A percentile compares a stretch with the other conserved stretches of the same genome.
Conservation (phyloP, 495 filamentous ascomycete species). For the Penicillium steckii region DNA sequence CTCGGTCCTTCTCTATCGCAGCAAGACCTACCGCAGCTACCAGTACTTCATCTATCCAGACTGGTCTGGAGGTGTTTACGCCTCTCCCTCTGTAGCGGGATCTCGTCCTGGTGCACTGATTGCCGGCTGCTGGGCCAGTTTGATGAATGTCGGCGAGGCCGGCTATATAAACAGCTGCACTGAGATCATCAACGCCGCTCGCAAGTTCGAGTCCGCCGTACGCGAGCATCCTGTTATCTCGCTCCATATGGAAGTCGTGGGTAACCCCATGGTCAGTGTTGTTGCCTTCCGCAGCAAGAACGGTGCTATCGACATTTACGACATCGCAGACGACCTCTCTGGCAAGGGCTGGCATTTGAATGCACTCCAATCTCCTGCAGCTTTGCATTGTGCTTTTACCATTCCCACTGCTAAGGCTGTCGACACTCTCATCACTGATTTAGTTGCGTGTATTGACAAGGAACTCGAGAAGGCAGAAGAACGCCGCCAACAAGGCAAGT, state of each 20-base stretch:
- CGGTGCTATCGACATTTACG: conserved; percentile 73
- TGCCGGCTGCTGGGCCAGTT: conserved; percentile 86
- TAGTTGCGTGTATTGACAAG: conserved; percentile 73
- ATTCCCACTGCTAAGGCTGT: conserved; percentile 77
- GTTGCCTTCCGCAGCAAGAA: conserved; percentile 78
- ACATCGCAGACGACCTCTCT: conserved; percentile 82
- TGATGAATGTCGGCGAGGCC: conserved; percentile 85
- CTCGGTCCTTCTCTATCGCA: conserved; percentile 87
- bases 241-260: conserved; percentile 74
- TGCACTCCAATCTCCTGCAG: conserved; percentile 84
- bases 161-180: conserved; percentile 86
- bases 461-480: conserved; percentile 76
- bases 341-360: conserved; percentile 93
- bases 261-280: conserved; percentile 84
- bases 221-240: conserved; percentile 61
- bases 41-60: conserved; percentile 96
- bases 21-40: conserved; percentile 68
- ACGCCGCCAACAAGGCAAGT: conserved; percentile 63
- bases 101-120: conserved; percentile 92
- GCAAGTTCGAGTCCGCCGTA: conserved; percentile 79
- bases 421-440: conserved; percentile 73
- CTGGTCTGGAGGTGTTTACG: conserved; percentile 96
- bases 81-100: conserved; percentile 84
- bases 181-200: conserved; percentile 82
- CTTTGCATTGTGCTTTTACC: conserved; percentile 97